phyloP scores from a whole-genome alignment of 371 early-diverging fungal species.

The Funneliformis caledonium region DNA sequence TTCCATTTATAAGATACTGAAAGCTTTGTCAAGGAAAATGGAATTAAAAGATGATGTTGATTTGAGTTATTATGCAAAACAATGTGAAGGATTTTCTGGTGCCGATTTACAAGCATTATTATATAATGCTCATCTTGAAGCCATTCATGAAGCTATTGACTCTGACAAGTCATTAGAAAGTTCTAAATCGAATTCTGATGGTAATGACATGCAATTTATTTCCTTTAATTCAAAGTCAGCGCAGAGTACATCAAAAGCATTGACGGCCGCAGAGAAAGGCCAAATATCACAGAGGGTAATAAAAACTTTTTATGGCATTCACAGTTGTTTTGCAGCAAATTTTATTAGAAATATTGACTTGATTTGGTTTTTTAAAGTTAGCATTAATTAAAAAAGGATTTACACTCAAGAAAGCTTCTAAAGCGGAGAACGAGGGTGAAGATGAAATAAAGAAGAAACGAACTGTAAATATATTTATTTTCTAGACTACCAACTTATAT shows the following conservation, averaged over 20 bases:
- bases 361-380: constrained; percentile 14
- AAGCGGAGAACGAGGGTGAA: constrained; percentile 18
- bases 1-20: constrained; percentile 54
- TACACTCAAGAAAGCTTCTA: constrained; percentile 36
- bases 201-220: constrained; percentile 46
- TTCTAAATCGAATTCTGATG: constrained; percentile 6
- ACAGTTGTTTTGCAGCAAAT: too few species aligned
- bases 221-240: constrained; percentile 42
- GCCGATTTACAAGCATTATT: constrained; percentile 95
- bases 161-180: constrained; percentile 46
- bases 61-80: constrained; percentile 62
- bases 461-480: not conserved
- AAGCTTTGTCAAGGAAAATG: constrained; percentile 70
- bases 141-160: constrained; percentile 77
- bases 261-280: constrained; percentile 44
- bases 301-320: not conserved
- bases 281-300: constrained; percentile 40
- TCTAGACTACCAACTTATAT: not conserved
- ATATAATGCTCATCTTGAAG: constrained; percentile 90
- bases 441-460: not conserved
- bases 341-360: not conserved
- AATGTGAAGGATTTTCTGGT: constrained; percentile 82
- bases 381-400: constrained; percentile 38
- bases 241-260: constrained; percentile 8
- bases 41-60: constrained; percentile 63